phyloP scores from a whole-genome alignment of 257 asterid genomes.

The Datura wrightii region DNA sequence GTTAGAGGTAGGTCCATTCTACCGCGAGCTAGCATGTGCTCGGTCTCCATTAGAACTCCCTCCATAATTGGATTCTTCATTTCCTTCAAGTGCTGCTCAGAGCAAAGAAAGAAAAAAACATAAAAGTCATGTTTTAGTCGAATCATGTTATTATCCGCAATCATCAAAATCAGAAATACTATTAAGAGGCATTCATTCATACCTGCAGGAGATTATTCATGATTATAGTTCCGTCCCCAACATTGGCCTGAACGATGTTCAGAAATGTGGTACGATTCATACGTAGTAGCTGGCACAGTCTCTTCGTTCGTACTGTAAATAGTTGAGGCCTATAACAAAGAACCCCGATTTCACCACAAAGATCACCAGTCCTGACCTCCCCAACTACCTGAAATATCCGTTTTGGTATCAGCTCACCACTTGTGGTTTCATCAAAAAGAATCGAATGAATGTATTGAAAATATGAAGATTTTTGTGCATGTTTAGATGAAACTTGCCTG shows the following conservation, averaged over 20 bases:
- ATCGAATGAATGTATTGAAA: not conserved
- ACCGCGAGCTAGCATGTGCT: conserved; percentile 91
- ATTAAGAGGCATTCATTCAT: not conserved
- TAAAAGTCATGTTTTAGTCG: not conserved
- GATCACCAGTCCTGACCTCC: conserved; percentile 79
- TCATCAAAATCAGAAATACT: not conserved
- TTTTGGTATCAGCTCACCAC: not conserved
- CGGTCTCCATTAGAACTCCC: conserved; percentile 78
- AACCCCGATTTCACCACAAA: conserved; percentile 92
- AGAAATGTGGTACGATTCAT: conserved; percentile 76
- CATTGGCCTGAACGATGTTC: conserved; percentile 84
- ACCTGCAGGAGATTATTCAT: conserved; percentile 96
- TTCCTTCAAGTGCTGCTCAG: conserved; percentile 78
- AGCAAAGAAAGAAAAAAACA: not conserved
- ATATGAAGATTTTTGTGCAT: not conserved
- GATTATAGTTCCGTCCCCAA: conserved; percentile 85
- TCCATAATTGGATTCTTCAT: conserved; percentile 82
- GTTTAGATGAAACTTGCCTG: conserved; percentile 57
- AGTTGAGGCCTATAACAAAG: conserved; percentile 89
- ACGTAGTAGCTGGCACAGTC: conserved; percentile 78
- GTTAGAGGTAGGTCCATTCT: conserved; percentile 93
- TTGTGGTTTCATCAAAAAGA: not conserved
- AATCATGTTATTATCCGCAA: conserved; percentile 40
- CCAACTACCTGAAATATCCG: conserved; percentile 70
- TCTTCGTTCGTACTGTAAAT: conserved; percentile 82